Conservation (phyloP, 1,139 yeast genomes). For the Hansenula sp. region DNA sequence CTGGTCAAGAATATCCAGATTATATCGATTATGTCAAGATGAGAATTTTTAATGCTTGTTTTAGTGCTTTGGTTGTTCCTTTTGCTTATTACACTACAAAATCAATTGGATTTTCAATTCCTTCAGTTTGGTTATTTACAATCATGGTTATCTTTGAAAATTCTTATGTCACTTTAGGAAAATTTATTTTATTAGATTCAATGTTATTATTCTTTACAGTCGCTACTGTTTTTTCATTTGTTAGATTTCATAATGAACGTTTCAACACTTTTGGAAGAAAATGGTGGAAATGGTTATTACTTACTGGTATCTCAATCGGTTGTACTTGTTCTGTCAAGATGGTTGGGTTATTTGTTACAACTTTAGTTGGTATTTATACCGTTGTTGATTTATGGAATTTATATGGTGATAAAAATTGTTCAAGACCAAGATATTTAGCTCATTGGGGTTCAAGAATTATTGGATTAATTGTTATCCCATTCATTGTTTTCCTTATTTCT, state of each 20-base stretch:
- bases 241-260: slow-evolving; percentile 75
- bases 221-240: slow-evolving; percentile 71
- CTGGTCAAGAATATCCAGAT: slow-evolving; percentile 83
- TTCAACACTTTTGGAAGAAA: slow-evolving; percentile 58
- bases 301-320: slow-evolving; percentile 73
- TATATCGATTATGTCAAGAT: slow-evolving; percentile 82
- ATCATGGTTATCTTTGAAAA: slow-evolving; percentile 83
- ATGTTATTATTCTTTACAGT: slow-evolving; percentile 92
- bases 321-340: slow-evolving; percentile 80
- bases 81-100: slow-evolving; percentile 89
- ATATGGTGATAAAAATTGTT: slow-evolving; percentile 52
- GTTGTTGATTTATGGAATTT: slow-evolving; percentile 68
- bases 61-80: slow-evolving; percentile 89
- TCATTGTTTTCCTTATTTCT: slow-evolving; percentile 54
- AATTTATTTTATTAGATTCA: slow-evolving; percentile 92
- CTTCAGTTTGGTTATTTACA: slow-evolving; percentile 85
- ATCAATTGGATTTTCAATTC: slow-evolving; percentile 75
- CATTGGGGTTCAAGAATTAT: slow-evolving; percentile 68
- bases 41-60: slow-evolving; percentile 91
- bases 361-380: slow-evolving; percentile 74
- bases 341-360: slow-evolving; percentile 78
- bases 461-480: slow-evolving; percentile 59
- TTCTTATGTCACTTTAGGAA: slow-evolving; percentile 84
- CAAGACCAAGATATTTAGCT: slow-evolving; percentile 43
- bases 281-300: slow-evolving; percentile 93